A percentile compares a stretch with the other conserved stretches of the same genome.
Conservation (phyloP, 2,329 filamentous ascomycete species). For the Pseudogymnoascus sp. region DNA sequence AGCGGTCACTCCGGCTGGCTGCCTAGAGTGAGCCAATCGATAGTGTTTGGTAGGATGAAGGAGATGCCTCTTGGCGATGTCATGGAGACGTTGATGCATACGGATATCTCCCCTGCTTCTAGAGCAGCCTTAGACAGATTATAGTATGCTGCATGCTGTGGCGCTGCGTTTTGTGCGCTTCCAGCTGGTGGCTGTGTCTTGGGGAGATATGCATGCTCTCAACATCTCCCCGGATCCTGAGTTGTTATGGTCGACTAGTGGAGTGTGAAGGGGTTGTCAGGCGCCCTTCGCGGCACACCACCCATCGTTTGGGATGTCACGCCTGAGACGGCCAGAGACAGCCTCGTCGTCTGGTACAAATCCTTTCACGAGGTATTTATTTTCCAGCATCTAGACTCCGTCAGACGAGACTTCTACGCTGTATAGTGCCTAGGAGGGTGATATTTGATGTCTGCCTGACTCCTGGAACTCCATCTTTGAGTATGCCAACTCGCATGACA, state of each 20-base stretch:
- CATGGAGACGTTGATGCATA: not conserved
- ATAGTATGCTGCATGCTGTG: not conserved
- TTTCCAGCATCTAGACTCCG: not conserved
- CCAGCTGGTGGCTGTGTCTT: slow-evolving; percentile 2
- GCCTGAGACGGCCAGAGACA: not conserved
- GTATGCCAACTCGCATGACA: not conserved
- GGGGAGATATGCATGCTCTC: not conserved
- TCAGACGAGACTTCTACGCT: not conserved
- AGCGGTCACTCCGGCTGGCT: not conserved
- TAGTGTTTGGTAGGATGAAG: not conserved
- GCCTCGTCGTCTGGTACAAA: slow-evolving; percentile 6
- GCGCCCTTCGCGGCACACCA: not conserved
- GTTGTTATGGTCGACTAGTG: not conserved
- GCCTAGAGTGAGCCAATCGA: not conserved
- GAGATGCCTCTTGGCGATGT: not conserved
- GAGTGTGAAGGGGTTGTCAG: not conserved
- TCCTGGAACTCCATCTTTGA: not conserved
- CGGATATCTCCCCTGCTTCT: not conserved
- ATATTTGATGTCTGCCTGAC: not conserved
- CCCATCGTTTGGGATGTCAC: not conserved
- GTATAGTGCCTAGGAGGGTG: not conserved
- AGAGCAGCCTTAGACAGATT: not conserved
- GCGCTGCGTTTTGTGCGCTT: not conserved
- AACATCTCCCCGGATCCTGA: not conserved
- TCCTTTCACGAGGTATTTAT: not conserved